Percentiles rank a stretch among this genome's conserved stretches.
Evolutionary conservation across 371 early-diverging fungal genomes (phyloP).

Genomic region (Mortierella sp.): DNA sequence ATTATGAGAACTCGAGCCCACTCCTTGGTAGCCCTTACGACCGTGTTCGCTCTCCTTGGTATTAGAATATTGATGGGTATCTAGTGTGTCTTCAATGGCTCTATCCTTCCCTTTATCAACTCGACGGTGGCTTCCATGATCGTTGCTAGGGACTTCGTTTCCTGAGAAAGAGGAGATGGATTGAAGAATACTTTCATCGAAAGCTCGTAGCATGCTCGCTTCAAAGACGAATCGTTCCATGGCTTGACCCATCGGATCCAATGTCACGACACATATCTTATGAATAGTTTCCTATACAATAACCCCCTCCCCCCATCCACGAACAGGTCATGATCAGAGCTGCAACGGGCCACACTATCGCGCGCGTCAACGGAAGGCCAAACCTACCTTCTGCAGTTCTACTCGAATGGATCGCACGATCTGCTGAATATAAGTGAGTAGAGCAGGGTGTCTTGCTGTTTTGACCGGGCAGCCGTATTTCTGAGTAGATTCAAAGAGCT

Average conservation of each 20-base stretch:
- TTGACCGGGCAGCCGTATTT: conserved; percentile 46
- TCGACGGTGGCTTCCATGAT: not conserved
- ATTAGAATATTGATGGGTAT: not conserved
- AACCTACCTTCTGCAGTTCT: conserved; percentile 31
- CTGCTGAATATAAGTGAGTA: conserved; percentile 28
- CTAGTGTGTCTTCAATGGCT: not conserved
- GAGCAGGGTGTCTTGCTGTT: conserved; percentile 40
- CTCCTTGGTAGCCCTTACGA: not conserved
- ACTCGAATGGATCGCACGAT: conserved; percentile 24
- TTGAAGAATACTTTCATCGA: conserved; percentile 7
- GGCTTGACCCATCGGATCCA: conserved; percentile 16
- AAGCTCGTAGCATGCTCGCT: conserved; percentile 23
- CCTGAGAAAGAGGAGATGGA: not conserved
- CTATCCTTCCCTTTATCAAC: conserved; percentile 31
- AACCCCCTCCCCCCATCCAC: too few relatives aligned
- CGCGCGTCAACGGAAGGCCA: not conserved
- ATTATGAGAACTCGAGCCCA: too few relatives aligned
- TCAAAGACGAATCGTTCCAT: conserved; percentile 50
- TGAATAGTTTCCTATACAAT: conserved; percentile 30
- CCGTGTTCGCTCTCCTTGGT: not conserved
- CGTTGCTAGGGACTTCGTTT: too few relatives aligned
- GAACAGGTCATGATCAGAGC: not conserved
- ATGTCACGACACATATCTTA: conserved; percentile 36
- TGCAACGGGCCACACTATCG: not conserved
- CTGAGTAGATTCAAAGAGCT: conserved; percentile 44